Evolutionary conservation across 2,329 filamentous ascomycete species (phyloP).

Genomic region (Sporothrix humicola): DNA sequence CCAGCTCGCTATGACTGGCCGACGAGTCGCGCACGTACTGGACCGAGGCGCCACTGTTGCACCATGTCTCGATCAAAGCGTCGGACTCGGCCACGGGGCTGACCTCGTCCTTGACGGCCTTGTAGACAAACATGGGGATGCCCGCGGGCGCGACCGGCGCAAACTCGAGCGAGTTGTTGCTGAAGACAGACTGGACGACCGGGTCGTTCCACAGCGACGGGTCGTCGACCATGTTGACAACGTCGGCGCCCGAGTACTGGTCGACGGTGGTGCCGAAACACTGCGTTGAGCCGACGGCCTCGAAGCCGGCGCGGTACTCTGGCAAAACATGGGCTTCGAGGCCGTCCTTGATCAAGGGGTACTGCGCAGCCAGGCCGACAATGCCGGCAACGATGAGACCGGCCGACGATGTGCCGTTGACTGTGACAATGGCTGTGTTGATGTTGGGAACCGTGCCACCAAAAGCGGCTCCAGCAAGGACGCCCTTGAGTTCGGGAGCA

Average conservation of each 20-base stretch:
- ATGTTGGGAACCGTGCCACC: slow-evolving; percentile 53
- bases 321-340: slow-evolving; percentile 33
- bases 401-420: slow-evolving; percentile 41
- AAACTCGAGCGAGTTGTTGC: slow-evolving; percentile 40
- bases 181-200: slow-evolving; percentile 40
- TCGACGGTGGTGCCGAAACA: slow-evolving; percentile 22
- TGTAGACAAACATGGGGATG: slow-evolving; percentile 55
- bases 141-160: slow-evolving; percentile 23
- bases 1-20: slow-evolving; percentile 19
- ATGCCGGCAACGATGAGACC: slow-evolving; percentile 41
- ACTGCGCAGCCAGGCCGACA: slow-evolving; percentile 35
- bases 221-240: slow-evolving; percentile 37
- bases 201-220: slow-evolving; percentile 31
- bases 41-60: slow-evolving; percentile 21
- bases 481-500: slow-evolving; percentile 51
- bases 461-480: slow-evolving; percentile 44
- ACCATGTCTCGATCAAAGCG: slow-evolving; percentile 22
- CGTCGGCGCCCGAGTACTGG: slow-evolving; percentile 44
- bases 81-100: slow-evolving; percentile 34
- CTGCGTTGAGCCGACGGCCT: slow-evolving; percentile 35
- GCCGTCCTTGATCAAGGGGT: not conserved
- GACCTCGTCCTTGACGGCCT: slow-evolving; percentile 51
- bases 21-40: slow-evolving; percentile 28
- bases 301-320: slow-evolving; percentile 39
- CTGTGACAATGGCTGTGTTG: slow-evolving; percentile 47